phyloP scores from a whole-genome alignment of 2,329 filamentous ascomycete genomes.

The Diaporthe caulivora region DNA sequence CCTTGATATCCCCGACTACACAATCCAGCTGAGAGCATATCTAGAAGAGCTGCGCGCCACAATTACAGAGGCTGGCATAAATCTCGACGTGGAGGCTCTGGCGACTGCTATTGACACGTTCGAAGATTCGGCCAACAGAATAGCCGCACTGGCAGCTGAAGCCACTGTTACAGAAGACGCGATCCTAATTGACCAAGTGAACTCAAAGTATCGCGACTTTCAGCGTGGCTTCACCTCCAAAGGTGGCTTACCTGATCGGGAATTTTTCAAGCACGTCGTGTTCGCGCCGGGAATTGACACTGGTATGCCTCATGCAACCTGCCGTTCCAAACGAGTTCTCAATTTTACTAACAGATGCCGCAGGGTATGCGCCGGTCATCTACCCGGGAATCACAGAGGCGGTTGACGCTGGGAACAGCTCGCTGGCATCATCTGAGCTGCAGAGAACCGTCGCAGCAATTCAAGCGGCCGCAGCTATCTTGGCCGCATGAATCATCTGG shows the following conservation, averaged over 20 bases:
- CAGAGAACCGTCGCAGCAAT: slow-evolving; percentile 12
- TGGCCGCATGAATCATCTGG: not conserved
- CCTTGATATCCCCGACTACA: slow-evolving; percentile 3
- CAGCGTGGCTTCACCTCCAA: slow-evolving; percentile 23
- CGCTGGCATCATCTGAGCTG: slow-evolving; percentile 15
- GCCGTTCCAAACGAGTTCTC: not conserved
- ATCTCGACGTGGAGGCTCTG: slow-evolving; percentile 11
- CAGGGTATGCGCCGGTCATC: slow-evolving; percentile 7
- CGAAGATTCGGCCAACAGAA: not conserved
- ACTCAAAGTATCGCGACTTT: slow-evolving; percentile 25
- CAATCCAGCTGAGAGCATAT: not conserved
- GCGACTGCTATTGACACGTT: slow-evolving; percentile 7
- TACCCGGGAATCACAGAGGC: slow-evolving; percentile 12
- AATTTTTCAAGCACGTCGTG: slow-evolving; percentile 1
- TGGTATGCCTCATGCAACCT: not conserved
- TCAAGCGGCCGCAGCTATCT: not conserved
- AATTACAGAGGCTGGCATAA: not conserved
- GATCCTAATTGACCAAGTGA: not conserved
- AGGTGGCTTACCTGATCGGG: slow-evolving; percentile 5
- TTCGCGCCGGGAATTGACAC: slow-evolving; percentile 18
- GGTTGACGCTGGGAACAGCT: slow-evolving; percentile 1
- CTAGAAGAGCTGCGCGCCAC: slow-evolving; percentile 10
- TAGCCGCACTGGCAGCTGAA: slow-evolving; percentile 2
- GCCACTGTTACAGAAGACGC: not conserved
- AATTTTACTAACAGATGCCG: not conserved